A percentile compares a stretch with the other conserved stretches of the same genome.
These are phyloP conservation scores for Histomonas meleagridis DNA, from an alignment of 208 protist genomes.

Conservation along the genomic window DNA sequence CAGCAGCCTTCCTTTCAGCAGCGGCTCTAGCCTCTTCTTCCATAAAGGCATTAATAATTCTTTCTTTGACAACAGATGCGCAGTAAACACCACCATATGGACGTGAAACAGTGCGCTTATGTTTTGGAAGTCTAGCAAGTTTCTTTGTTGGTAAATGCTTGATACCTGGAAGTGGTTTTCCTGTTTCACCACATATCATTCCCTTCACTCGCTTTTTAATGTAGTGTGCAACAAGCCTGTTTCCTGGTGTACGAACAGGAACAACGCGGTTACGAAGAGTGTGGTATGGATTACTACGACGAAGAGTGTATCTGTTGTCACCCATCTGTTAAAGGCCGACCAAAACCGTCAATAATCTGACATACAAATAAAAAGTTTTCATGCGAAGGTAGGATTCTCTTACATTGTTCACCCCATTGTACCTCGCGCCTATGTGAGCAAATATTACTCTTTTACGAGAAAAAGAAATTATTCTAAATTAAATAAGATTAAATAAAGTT, in stretches of 20 bases:
- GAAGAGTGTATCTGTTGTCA: slow-evolving; percentile 24
- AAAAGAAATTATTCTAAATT: too few species aligned
- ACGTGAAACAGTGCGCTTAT: slow-evolving; percentile 7
- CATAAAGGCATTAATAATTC: slow-evolving; percentile 23
- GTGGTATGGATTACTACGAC: neutral
- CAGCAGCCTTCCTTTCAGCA: neutral
- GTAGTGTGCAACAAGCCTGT: slow-evolving; percentile 23
- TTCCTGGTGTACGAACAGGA: slow-evolving; percentile 27
- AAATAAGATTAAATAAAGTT: too few species aligned
- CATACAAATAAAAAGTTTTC: too few species aligned
- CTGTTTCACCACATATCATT: neutral
- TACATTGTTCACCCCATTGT: too few species aligned
- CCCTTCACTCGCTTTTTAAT: neutral
- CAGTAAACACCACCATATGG: slow-evolving; percentile 33
- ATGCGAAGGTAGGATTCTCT: too few species aligned
- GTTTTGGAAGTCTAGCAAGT: neutral
- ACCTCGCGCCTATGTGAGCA: too few species aligned
- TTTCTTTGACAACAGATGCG: neutral
- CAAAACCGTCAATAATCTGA: neutral
- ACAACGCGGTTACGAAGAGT: slow-evolving; percentile 9
- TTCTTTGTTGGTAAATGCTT: neutral
- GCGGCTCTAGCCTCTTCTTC: neutral
- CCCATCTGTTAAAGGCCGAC: neutral
- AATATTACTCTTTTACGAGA: too few species aligned
- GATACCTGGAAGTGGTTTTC: neutral